These are phyloP conservation scores for Helotiales sp. DNA, from an alignment of 2,329 filamentous ascomycete species.

Conservation along the genomic window DNA sequence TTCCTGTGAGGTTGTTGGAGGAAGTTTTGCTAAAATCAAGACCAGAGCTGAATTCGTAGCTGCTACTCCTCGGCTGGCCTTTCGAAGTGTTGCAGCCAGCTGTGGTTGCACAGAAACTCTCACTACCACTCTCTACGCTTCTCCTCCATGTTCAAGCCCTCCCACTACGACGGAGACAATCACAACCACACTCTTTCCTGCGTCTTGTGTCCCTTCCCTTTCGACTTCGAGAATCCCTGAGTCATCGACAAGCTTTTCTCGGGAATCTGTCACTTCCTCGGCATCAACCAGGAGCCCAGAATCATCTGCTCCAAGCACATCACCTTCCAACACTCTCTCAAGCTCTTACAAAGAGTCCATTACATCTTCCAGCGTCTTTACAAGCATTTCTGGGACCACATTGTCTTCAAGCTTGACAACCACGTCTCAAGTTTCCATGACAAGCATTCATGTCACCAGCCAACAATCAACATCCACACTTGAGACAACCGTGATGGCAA, in stretches of 20 bases:
- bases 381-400: not conserved
- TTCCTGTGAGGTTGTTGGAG: not conserved
- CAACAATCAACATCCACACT: not conserved
- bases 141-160: not conserved
- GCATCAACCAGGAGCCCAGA: not conserved
- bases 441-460: not conserved
- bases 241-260: not conserved
- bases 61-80: not conserved
- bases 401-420: not conserved
- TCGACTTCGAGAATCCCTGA: not conserved
- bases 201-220: not conserved
- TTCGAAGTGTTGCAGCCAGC: not conserved
- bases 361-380: not conserved
- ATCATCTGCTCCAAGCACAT: not conserved
- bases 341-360: not conserved
- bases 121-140: conserved; percentile 2
- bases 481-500: not conserved
- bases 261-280: not conserved
- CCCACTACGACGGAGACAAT: not conserved
- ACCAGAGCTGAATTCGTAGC: not conserved
- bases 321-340: not conserved
- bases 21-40: not conserved
- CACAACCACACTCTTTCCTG: not conserved
- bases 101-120: conserved; percentile 1
- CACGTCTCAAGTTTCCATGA: not conserved